Evolutionary conservation across 1,139 yeast genomes (phyloP), one percentile per base, ranked within the genome.

Genomic region (Candida sp.): DNA sequence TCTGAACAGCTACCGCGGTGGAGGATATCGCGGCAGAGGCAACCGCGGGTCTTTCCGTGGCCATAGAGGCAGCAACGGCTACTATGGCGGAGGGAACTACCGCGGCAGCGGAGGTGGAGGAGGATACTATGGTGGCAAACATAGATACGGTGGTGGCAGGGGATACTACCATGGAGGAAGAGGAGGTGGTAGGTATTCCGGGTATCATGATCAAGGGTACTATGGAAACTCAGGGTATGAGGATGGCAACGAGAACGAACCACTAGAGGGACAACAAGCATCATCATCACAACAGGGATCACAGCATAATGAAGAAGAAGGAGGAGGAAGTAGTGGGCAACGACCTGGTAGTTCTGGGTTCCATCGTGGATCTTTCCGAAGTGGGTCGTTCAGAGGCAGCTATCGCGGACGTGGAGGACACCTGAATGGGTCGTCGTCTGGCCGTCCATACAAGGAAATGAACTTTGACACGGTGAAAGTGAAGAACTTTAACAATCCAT

Each of bases 401-500:
- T 52, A 48, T 41, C 45, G 52, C 30, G 55, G 58, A 7, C 41
- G 48, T 5, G 44, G 44, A 9, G 47, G 52, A 7, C 40, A n/a
- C 23, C 4, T 34, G 22, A 32, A 35, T 22, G 44, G 44, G 3
- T n/a, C 42, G 5, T 30, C 47, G 7, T n/a, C n/a, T n/a, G 40
- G 50, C 22, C 51, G 54, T 31, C 51, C 48, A 44, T 49, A 53
- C 42, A 50, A 53, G 33, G 56, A 54, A 23, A 46, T 49, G 12
- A n/a, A n/a, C n/a, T n/a, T n/a, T n/a, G n/a, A n/a, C 47, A 50
- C 38, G 58, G 52, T 17, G 51, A 51, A 56, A 33, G 48, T 51
- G 25, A 59, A 59, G 39, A 63, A 61, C 33, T 65, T 69, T 35
- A 56, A 58, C 8, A 63, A 61, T 46, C 72, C 73, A 1, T 70